Conservation (phyloP, 2,329 filamentous ascomycete species). For the Xylaria sp. region DNA sequence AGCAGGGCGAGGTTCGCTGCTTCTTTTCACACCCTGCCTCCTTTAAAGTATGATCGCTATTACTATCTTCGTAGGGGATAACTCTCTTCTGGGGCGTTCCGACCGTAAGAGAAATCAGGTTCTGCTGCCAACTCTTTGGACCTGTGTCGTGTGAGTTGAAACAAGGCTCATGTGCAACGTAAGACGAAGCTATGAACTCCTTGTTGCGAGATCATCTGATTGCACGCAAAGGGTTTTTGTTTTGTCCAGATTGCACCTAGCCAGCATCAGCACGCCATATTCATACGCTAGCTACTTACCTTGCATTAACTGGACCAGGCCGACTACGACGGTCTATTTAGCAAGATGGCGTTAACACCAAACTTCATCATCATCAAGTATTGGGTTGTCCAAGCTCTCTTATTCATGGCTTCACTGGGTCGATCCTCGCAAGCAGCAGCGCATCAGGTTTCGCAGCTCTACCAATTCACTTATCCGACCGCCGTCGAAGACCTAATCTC, state of each 20-base stretch:
- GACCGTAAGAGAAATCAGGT: neutral
- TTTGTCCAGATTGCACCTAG: neutral
- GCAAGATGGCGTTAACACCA: conserved; percentile 22
- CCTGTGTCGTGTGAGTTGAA: neutral
- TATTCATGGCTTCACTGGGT: conserved; percentile 23
- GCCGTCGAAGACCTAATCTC: conserved; percentile 35
- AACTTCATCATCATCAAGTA: conserved; percentile 22
- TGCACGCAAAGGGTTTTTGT: conserved; percentile 5
- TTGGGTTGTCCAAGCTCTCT: conserved; percentile 1
- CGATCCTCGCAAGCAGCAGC: conserved; percentile 21
- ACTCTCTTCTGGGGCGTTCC: conserved; percentile 1
- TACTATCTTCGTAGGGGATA: neutral
- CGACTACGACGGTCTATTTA: neutral
- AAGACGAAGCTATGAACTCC: conserved; percentile 8
- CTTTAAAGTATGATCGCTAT: neutral
- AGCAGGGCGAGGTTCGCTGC: neutral
- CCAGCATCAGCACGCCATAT: conserved; percentile 14
- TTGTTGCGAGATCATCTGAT: conserved; percentile 20
- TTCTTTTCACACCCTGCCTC: neutral
- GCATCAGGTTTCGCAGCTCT: conserved; percentile 30
- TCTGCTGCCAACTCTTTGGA: conserved; percentile 7
- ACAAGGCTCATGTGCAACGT: conserved; percentile 13
- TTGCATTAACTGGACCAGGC: neutral
- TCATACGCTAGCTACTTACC: conserved; percentile 23
- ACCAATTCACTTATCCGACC: conserved; percentile 37